Evolutionary conservation across 2,329 filamentous ascomycete species (phyloP).

Genomic region (Cordyceps fumosorosea): DNA sequence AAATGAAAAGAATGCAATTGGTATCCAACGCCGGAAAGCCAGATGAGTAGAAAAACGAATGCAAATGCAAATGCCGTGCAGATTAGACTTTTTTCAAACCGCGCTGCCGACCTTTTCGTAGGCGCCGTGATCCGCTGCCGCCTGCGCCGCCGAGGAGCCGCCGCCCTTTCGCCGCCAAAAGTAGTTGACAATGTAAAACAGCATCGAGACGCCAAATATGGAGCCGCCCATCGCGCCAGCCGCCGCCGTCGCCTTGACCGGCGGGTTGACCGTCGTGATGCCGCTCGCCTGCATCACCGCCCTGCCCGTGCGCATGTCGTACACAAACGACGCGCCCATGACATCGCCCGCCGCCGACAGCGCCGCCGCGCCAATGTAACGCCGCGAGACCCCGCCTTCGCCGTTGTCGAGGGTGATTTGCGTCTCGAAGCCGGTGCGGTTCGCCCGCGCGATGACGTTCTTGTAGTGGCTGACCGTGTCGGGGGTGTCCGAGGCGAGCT

Average conservation of each 20-base stretch:
- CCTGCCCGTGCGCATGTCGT: conserved; percentile 22
- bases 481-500: conserved; percentile 21
- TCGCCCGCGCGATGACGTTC: conserved; percentile 19
- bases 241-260: conserved; percentile 10
- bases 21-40: conserved; percentile 6
- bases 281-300: conserved; percentile 19
- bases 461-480: conserved; percentile 18
- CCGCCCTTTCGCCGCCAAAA: conserved; percentile 10
- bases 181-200: conserved; percentile 13
- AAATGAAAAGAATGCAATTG: not conserved
- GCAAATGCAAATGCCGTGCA: not conserved
- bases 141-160: not conserved
- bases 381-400: not conserved
- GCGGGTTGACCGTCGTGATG: conserved; percentile 16
- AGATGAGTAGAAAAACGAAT: not conserved
- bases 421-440: conserved; percentile 25
- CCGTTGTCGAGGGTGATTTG: conserved; percentile 16
- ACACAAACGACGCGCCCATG: conserved; percentile 22
- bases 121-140: not conserved
- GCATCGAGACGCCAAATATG: conserved; percentile 13
- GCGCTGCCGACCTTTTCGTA: conserved; percentile 11
- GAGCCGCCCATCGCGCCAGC: conserved; percentile 13
- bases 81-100: not conserved
- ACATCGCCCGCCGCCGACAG: conserved; percentile 19
- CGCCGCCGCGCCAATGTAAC: conserved; percentile 23